These are phyloP conservation scores for Kurtzmaniella quercitrusa DNA, from an alignment of 1,139 yeast species.

Conservation along the genomic window DNA sequence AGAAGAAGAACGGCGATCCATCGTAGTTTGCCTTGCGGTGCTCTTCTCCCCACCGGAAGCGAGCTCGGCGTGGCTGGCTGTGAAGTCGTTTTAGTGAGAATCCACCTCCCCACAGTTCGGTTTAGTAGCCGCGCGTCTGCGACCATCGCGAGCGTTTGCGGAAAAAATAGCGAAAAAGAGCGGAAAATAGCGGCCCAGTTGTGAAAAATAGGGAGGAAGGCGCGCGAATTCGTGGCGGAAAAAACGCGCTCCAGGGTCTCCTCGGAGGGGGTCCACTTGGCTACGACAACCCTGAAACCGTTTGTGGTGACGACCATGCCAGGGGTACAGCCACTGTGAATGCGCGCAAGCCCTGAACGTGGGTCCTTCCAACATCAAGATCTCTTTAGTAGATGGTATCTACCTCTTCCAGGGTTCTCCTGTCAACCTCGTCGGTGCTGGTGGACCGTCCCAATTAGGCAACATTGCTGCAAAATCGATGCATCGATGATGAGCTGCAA, in stretches of 20 bases:
- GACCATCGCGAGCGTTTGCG: background rate
- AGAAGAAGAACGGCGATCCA: no score
- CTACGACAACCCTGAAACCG: background rate
- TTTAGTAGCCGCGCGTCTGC: background rate
- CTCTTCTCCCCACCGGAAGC: background rate
- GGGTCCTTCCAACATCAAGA: no score
- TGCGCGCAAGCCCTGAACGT: background rate
- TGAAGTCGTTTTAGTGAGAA: background rate
- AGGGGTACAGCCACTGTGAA: background rate
- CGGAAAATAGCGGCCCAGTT: background rate
- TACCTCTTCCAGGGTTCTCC: background rate
- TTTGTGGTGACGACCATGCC: background rate
- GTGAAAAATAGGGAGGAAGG: background rate
- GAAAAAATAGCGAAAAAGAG: no score
- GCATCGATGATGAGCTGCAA: background rate
- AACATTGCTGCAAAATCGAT: constrained; percentile 1
- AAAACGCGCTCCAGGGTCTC: background rate
- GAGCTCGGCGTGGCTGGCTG: background rate
- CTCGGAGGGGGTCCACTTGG: background rate
- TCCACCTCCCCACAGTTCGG: background rate
- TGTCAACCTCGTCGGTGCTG: background rate
- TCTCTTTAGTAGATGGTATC: no score
- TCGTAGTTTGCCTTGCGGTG: background rate
- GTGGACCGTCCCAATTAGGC: background rate
- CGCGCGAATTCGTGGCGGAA: background rate